Evolutionary conservation across 139 green algal genomes (phyloP).

Genomic region (Ettlia oleoabundans): DNA sequence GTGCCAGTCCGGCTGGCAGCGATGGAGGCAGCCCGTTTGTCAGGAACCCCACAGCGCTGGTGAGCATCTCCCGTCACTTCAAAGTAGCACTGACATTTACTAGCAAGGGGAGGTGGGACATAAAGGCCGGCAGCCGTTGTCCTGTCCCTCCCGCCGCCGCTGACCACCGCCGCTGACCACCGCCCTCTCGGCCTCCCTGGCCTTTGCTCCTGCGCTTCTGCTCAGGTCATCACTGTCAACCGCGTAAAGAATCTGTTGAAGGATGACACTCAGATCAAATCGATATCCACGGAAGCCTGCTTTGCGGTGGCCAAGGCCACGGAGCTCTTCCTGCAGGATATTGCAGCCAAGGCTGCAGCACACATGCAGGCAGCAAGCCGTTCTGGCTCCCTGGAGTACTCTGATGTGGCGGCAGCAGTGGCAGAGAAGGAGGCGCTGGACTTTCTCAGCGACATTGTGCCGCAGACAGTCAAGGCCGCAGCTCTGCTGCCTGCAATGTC

Average conservation of each 20-base stretch:
- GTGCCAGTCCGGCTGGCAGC: background rate
- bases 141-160: too few relatives aligned
- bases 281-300: constrained; percentile 44
- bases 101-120: too few relatives aligned
- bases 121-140: too few relatives aligned
- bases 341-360: background rate
- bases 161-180: too few relatives aligned
- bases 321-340: constrained; percentile 9
- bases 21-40: background rate
- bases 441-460: constrained; percentile 34
- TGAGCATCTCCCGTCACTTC: constrained; percentile 6
- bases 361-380: background rate
- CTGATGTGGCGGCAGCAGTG: constrained; percentile 15
- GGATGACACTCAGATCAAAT: constrained; percentile 32
- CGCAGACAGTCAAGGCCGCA: constrained; percentile 34
- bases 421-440: constrained; percentile 10
- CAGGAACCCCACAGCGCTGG: background rate
- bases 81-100: too few relatives aligned
- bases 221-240: too few relatives aligned
- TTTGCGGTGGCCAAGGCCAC: constrained; percentile 42
- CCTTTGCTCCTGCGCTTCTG: too few relatives aligned
- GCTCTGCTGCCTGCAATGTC: constrained; percentile 21
- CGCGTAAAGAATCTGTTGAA: constrained; percentile 36
- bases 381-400: background rate
- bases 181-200: too few relatives aligned